Percentiles rank a stretch among this genome's conserved stretches.
phyloP scores from a whole-genome alignment of 202 grass and related monocot species.

The Digitaria exilis region DNA sequence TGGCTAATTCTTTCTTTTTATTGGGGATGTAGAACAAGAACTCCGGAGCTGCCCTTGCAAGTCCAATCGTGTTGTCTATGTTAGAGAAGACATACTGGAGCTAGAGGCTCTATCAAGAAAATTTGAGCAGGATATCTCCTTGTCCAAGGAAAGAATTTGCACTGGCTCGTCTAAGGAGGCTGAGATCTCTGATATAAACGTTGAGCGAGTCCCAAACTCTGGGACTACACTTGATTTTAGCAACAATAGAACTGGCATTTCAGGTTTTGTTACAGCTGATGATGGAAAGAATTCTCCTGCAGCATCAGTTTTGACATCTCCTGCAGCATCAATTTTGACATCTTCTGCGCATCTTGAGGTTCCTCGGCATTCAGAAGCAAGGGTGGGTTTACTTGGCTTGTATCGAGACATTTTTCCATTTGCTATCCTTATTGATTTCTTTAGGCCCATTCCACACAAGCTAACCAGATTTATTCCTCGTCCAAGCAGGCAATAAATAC shows the following conservation, averaged over 20 bases:
- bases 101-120: constrained; percentile 69
- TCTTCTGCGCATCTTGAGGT: constrained; percentile 26
- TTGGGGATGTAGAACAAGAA: constrained; percentile 69
- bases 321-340: too few relatives aligned
- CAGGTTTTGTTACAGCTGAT: constrained; percentile 15
- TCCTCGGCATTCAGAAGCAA: constrained; percentile 43
- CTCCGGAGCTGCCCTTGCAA: constrained; percentile 70
- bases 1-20: constrained; percentile 30
- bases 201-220: constrained; percentile 30
- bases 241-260: constrained; percentile 23
- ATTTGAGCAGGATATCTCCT: constrained; percentile 67
- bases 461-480: constrained; percentile 21
- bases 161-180: constrained; percentile 41
- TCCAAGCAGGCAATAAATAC: constrained; percentile 8
- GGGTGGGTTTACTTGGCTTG: constrained; percentile 30
- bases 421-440: constrained; percentile 3
- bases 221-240: constrained; percentile 17
- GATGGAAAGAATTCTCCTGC: constrained; percentile 21
- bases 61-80: constrained; percentile 53
- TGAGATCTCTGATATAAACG: constrained; percentile 14
- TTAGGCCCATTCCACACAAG: constrained; percentile 29
- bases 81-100: constrained; percentile 72
- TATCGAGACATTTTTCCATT: neutral
- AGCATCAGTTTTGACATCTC: too few relatives aligned
- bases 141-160: constrained; percentile 45